A percentile compares a stretch with the other conserved stretches of the same genome.
Conservation (phyloP, 805 yeast genomes). For the Kregervanrija fluxuum region DNA sequence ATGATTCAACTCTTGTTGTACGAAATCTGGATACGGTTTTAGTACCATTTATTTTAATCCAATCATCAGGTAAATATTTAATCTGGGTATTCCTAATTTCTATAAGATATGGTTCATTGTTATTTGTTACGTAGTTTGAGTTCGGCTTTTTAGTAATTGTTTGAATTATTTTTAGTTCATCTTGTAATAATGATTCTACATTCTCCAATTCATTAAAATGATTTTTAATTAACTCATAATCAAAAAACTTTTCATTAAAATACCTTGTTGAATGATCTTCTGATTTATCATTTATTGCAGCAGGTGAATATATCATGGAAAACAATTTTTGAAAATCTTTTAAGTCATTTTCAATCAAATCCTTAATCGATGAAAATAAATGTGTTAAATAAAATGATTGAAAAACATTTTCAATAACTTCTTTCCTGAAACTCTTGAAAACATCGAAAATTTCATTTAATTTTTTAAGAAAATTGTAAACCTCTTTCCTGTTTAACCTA, state of each 20-base stretch:
- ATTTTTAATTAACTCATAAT: constrained; percentile 26
- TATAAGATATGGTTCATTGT: constrained; percentile 64
- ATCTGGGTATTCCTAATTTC: constrained; percentile 62
- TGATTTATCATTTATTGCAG: constrained; percentile 44
- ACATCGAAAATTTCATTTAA: constrained; percentile 32
- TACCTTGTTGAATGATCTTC: constrained; percentile 29
- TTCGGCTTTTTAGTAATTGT: constrained; percentile 46
- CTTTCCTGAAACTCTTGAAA: constrained; percentile 15
- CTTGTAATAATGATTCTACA: constrained; percentile 40
- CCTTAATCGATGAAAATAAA: constrained; percentile 5
- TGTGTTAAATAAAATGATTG: constrained; percentile 13
- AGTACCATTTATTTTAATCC: constrained; percentile 73
- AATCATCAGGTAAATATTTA: constrained; percentile 56
- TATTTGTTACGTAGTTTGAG: constrained; percentile 46
- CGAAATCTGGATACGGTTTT: constrained; percentile 64
- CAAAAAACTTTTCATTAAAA: constrained; percentile 38
- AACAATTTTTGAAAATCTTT: constrained; percentile 29
- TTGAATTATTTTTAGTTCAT: constrained; percentile 45
- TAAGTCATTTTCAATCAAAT: constrained; percentile 10
- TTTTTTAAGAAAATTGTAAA: constrained; percentile 44
- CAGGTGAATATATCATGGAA: constrained; percentile 44
- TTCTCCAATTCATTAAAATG: constrained; percentile 35
- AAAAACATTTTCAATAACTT: constrained; percentile 11
- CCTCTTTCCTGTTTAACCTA: constrained; percentile 50
- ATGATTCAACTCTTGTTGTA: constrained; percentile 46